These are phyloP conservation scores for Hura crepitans DNA, from an alignment of 441 rosid species.

Conservation along the genomic window DNA sequence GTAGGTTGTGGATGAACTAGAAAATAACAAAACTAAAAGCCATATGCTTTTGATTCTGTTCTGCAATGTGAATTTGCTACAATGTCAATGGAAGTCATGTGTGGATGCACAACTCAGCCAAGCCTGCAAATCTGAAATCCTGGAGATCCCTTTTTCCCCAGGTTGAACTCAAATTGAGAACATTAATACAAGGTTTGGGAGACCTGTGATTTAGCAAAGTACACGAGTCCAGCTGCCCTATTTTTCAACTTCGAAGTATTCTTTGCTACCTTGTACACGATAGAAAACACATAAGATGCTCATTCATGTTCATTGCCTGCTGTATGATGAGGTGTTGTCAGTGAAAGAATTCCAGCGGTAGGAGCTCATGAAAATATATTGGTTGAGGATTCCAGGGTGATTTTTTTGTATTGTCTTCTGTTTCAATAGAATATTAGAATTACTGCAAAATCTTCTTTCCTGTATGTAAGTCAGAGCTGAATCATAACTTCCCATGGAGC, in stretches of 20 bases:
- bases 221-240: background rate
- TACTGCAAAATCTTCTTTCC: no score
- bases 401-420: no score
- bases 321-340: no score
- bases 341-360: no score
- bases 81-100: background rate
- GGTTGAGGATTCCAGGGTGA: no score
- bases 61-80: background rate
- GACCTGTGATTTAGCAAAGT: background rate
- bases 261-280: background rate
- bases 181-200: background rate
- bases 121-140: background rate
- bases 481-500: no score
- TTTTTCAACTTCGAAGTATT: background rate
- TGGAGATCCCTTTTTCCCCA: background rate
- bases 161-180: background rate
- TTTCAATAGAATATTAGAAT: no score
- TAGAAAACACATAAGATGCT: no score
- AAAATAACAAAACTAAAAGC: background rate
- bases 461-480: no score
- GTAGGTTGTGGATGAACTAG: constrained; percentile 9
- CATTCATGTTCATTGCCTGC: no score
- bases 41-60: background rate
- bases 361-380: no score
- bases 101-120: background rate